Evolutionary conservation across 176 grass and related monocot genomes (phyloP).

Genomic region (Cenchrus americanus): DNA sequence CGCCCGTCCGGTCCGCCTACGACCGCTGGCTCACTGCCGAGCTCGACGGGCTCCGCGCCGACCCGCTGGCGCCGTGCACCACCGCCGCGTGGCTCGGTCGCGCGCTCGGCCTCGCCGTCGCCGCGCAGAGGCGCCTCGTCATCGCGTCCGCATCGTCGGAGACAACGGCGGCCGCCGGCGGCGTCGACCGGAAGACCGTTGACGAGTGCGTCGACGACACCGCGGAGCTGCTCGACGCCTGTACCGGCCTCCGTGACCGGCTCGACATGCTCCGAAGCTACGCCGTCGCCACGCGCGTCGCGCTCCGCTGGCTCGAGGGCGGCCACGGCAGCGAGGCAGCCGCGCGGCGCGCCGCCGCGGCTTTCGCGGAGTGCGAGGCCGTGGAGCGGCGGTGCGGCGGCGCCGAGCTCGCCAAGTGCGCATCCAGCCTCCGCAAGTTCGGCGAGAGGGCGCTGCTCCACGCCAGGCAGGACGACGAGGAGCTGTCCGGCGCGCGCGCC

Average conservation of each 20-base stretch:
- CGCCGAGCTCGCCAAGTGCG: slow-evolving; percentile 73
- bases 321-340: neutral
- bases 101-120: slow-evolving; percentile 51
- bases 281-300: slow-evolving; percentile 46
- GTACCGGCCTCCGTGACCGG: slow-evolving; percentile 49
- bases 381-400: slow-evolving; percentile 61
- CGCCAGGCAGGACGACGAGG: slow-evolving; percentile 40
- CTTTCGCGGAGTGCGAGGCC: slow-evolving; percentile 64
- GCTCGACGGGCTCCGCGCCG: slow-evolving; percentile 67
- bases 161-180: neutral
- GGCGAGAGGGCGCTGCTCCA: slow-evolving; percentile 54
- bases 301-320: slow-evolving; percentile 63
- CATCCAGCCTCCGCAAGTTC: slow-evolving; percentile 71
- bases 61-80: slow-evolving; percentile 45
- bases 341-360: slow-evolving; percentile 31
- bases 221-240: slow-evolving; percentile 80
- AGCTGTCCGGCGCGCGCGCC: slow-evolving; percentile 55
- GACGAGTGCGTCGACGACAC: slow-evolving; percentile 69
- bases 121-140: slow-evolving; percentile 53
- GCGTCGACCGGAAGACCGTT: slow-evolving; percentile 44
- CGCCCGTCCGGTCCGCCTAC: slow-evolving; percentile 68
- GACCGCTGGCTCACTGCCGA: slow-evolving; percentile 85
- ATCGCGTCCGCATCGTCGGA: slow-evolving; percentile 18
- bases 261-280: slow-evolving; percentile 57
- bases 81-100: slow-evolving; percentile 64